Base-by-base conservation (phyloP, 1,284 basidiomycete species). In the Malassezia brasiliensis region DNA sequence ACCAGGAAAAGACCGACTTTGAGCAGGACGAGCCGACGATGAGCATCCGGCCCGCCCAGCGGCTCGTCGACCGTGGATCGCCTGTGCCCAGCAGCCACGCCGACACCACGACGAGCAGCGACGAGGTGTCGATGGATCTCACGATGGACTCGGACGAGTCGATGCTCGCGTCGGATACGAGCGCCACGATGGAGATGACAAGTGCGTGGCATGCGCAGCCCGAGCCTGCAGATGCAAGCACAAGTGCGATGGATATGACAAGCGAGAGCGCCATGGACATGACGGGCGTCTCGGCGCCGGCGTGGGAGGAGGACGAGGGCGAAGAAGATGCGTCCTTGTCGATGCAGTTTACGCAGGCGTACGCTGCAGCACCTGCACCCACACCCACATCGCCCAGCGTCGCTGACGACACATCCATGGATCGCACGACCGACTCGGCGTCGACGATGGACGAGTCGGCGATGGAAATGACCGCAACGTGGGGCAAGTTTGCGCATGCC, bases 401-500 rank as follows among this genome's bases (percentile, higher is more conserved):
- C 25, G 51, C 52, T 3, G 53, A 65, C 17, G 32, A 34, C 32
- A 50, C 53, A 17, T 55, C 59, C 47, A 34, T 40, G 40, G 37
- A 49, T 30, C 38, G 39, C 40, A 32, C 20, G 9, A 32, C 48
- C 25, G 47, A 55, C 20, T n/a, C 36, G 14, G n/a, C n/a, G 36
- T 10, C 10, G 10, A 15, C 39, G 12, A 7, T 12, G 10, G 25
- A 45, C 42, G 47, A 46, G 20, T 52, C 50, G 47, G 56, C 61
- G 6, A 68, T 66, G 64, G 64, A 67, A 48, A 64, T 67, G 63
- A 66, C 64, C 6, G 51, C 59, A 47, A 56, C 64, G 36, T 59
- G 65, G 56, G 61, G 63, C 36, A 52, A 35, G 17, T 42, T 59
- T 25, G 53, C 52, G 19, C 50, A 45, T 14, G 50, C 64, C 44